These are phyloP conservation scores for Chlorella ohadii DNA, from an alignment of 139 green algal genomes.

Conservation along the genomic window DNA sequence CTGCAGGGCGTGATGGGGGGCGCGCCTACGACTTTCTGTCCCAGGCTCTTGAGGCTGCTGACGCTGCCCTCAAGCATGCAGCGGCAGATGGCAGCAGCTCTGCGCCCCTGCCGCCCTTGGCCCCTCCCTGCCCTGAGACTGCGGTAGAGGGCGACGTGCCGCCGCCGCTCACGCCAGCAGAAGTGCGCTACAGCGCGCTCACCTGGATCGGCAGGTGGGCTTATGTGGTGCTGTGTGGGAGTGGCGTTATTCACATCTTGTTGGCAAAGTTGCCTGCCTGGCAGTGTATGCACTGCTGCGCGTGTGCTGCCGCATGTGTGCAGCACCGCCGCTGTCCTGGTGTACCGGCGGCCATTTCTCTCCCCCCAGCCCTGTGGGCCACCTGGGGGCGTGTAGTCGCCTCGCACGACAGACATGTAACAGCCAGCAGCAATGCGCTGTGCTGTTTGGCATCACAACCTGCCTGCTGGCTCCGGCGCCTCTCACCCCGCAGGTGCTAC, in stretches of 20 bases:
- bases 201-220: slow-evolving; percentile 20
- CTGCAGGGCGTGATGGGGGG: not conserved
- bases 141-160: slow-evolving; percentile 18
- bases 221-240: too few species aligned
- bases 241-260: not conserved
- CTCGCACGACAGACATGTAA: too few species aligned
- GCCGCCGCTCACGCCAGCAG: not conserved
- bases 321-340: too few species aligned
- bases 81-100: not conserved
- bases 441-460: too few species aligned
- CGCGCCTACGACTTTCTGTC: slow-evolving; percentile 4
- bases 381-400: too few species aligned
- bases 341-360: too few species aligned
- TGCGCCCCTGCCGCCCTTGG: not conserved
- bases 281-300: too few species aligned
- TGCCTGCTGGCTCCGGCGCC: too few species aligned
- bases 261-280: too few species aligned
- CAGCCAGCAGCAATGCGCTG: too few species aligned
- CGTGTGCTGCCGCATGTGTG: too few species aligned
- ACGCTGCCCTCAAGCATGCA: not conserved
- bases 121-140: not conserved
- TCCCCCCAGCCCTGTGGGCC: too few species aligned
- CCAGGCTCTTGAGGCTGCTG: not conserved
- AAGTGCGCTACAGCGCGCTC: slow-evolving; percentile 10
- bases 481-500: slow-evolving; percentile 10